Base-by-base conservation (phyloP, 139 green algal species). In the Chlamydomonas sphaeroides region DNA sequence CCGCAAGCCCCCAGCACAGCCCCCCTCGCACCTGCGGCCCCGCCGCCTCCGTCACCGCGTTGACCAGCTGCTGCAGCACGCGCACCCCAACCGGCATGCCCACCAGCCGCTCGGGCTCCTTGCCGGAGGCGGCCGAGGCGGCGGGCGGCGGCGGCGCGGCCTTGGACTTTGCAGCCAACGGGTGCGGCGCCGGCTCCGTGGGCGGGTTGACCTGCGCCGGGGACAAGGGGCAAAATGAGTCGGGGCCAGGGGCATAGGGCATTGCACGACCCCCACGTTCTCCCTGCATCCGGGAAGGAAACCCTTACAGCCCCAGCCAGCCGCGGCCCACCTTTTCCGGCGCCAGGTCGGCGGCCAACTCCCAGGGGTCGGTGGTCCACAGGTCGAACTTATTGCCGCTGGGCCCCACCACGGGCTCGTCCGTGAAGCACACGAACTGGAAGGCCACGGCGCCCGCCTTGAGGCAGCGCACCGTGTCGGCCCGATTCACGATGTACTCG, bases 361-460 rank as follows among this genome's bases (percentile, higher is more conserved):
- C 74, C 74, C 74, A 80, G n/a, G 74, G 74, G 74, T 80, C 74
- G 28, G 38, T 71, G 28, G 74, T 80, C 74, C 74, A 80, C 74
- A 35, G 25, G 74, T 80, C 74, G 74, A 80, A 80, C 2, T 38
- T 42, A 59, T 45, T 71, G 59, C 74, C 74, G 14, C 28, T 49
- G 39, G 74, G 74, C 41, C 74, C 74, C 74, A 70, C 42, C 59
- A 80, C 38, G 38, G 39, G n/a, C 74, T 80, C 74, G 30, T 80
- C 74, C 23, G 59, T n/a, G 61, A 33, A 33, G 59, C 59, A 70
- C 15, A 80, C 36, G 59, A 80, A 80, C 74, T 80, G 74, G 59
- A 80, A 80, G 30, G 74, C 74, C 61, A 80, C 57, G 7, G 41
- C 6, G 28, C 74, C 74, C 41, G 59, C 74, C 74, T 80, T 80